These are phyloP conservation scores for Lizonia empirigonia DNA, from an alignment of 2,329 filamentous ascomycete species.

Conservation along the genomic window DNA sequence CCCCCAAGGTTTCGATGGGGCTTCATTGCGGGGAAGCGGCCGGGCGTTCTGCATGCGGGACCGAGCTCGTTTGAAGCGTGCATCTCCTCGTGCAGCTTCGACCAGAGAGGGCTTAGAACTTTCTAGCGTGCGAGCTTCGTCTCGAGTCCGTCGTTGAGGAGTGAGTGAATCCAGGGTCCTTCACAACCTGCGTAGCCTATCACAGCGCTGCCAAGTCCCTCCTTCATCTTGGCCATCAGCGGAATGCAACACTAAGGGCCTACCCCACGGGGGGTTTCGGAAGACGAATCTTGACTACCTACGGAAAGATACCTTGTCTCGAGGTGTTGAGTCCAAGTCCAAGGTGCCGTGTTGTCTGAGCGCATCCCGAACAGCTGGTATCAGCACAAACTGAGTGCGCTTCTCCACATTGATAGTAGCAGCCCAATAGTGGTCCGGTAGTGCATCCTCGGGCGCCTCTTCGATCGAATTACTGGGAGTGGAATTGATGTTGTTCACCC, in stretches of 20 bases:
- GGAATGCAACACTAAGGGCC: slow-evolving; percentile 11
- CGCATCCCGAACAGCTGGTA: slow-evolving; percentile 2
- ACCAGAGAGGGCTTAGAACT: slow-evolving; percentile 7
- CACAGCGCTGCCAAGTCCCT: slow-evolving; percentile 22
- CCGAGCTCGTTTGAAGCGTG: slow-evolving; percentile 12
- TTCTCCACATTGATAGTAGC: slow-evolving; percentile 3
- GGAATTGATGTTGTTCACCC: slow-evolving; percentile 1
- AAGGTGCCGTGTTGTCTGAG: slow-evolving; percentile 9
- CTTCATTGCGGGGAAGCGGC: slow-evolving; percentile 23
- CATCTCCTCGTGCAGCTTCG: slow-evolving; percentile 3
- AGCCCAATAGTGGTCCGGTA: background rate
- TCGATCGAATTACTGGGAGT: background rate
- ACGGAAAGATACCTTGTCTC: slow-evolving; percentile 4
- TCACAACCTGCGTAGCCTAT: slow-evolving; percentile 18
- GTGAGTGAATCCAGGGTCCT: slow-evolving; percentile 6
- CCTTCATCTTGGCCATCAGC: slow-evolving; percentile 23
- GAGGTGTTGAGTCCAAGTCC: slow-evolving; percentile 7
- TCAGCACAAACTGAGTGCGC: background rate
- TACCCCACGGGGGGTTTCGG: slow-evolving; percentile 24
- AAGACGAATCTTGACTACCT: background rate
- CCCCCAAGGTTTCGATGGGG: slow-evolving; percentile 23
- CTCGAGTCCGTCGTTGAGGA: slow-evolving; percentile 23
- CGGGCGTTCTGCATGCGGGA: slow-evolving; percentile 14
- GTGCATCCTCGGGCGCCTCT: background rate
- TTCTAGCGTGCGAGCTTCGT: slow-evolving; percentile 21